Base-by-base conservation (phyloP, 202 grass and related monocot genomes). In the Alloteropsis angusta region DNA sequence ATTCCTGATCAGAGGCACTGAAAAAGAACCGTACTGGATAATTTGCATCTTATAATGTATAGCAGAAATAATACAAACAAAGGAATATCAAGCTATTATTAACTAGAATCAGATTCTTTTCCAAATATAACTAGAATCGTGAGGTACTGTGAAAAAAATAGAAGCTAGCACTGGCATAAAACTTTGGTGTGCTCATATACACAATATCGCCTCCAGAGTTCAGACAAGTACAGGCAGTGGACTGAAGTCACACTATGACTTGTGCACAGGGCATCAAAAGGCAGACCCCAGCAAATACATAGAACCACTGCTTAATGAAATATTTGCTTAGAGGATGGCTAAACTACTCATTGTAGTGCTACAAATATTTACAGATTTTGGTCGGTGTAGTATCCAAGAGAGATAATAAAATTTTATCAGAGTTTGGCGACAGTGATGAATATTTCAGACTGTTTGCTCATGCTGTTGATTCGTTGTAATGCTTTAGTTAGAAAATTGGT, bases 401-500 rank as follows among this genome's bases (percentile, higher is more conserved):
- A 13, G 41, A 3, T 30, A 36, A 66, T 28, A 37, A 64, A 32
- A 13, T 15, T 65, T 48, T 68, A 60, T 48, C 58, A 49, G 8
- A 43, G 45, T 5, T 13, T 78, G 25, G 47, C 25, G 43, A 66
- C 21, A 60, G 23, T 44, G 5, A 28, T 5, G 50, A 67, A 38
- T 30, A 49, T 58, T 85, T 35, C 16, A 0, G 7, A 4, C 55
- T 25, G 53, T 37, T 21, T 23, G 39, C 72, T 64, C 15, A 1
- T 35, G 18, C 8, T 37, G 45, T 44, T 59, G 53, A 37, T 68
- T 59, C 80, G 5, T 16, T 71, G 53, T 77, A 57, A 44, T 82
- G 79, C 39, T 55, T 48, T 74, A 26, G 75, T 87, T 42, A 74
- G 74, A 76, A 76, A 71, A 77, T 34, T 75, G 78, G 9, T 44